Evolutionary conservation across 1,284 basidiomycete genomes (phyloP).

Genomic region (Ceratobasidium papillatum): DNA sequence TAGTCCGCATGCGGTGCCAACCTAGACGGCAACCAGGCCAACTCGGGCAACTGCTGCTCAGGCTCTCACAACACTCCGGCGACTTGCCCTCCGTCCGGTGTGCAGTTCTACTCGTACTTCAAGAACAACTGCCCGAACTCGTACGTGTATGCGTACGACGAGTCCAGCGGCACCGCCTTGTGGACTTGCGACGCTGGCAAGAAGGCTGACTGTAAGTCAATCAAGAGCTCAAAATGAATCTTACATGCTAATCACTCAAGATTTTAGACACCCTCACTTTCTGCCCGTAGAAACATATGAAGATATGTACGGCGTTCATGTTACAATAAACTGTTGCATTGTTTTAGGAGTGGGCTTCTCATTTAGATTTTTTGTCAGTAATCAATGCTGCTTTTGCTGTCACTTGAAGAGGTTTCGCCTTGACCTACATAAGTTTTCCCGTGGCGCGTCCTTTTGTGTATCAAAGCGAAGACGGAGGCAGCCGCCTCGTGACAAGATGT

Average conservation of each 20-base stretch:
- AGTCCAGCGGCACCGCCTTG: conserved; percentile 62
- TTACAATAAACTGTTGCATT: too few species aligned
- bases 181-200: conserved; percentile 58
- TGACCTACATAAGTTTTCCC: too few species aligned
- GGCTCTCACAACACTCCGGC: conserved; percentile 59
- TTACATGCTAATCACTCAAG: background rate
- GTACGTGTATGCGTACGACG: conserved; percentile 68
- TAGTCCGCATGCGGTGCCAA: conserved; percentile 60
- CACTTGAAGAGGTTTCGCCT: too few species aligned
- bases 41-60: conserved; percentile 66
- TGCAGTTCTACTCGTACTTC: conserved; percentile 65
- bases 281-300: conserved; percentile 61
- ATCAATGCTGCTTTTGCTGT: too few species aligned
- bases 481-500: too few species aligned
- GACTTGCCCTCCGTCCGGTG: conserved; percentile 52
- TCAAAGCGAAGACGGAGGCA: too few species aligned
- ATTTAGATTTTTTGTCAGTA: too few species aligned
- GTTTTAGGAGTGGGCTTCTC: too few species aligned
- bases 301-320: too few species aligned
- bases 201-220: conserved; percentile 55
- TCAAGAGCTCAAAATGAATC: background rate
- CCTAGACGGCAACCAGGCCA: conserved; percentile 55
- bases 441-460: too few species aligned
- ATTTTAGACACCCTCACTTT: conserved; percentile 62
- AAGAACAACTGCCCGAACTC: conserved; percentile 63